Conservation (phyloP, 352 stramenopile species). For the Phytopythium aichiense region DNA sequence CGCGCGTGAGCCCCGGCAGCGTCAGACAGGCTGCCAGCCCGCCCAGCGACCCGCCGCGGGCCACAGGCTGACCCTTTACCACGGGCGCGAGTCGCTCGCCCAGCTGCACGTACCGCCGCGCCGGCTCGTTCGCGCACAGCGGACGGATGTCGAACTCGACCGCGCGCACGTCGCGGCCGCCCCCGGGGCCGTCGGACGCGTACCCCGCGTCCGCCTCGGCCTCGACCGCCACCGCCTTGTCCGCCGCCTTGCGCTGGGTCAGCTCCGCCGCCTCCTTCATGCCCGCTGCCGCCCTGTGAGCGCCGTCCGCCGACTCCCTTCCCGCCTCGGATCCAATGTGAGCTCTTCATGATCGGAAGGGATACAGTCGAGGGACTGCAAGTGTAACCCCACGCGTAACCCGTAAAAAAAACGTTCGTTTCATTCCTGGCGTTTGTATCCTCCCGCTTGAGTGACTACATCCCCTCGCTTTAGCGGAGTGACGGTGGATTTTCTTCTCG, state of each 20-base stretch:
- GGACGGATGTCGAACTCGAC: constrained; percentile 59
- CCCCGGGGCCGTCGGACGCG: constrained; percentile 11
- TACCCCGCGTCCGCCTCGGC: constrained; percentile 5
- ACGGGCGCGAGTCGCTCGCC: constrained; percentile 26
- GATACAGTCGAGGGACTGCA: no score
- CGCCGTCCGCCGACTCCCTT: not conserved
- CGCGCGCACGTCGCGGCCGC: constrained; percentile 25
- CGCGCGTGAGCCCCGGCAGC: constrained; percentile 31
- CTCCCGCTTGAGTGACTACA: no score
- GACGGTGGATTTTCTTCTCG: no score
- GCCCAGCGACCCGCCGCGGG: constrained; percentile 1
- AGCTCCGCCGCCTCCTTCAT: constrained; percentile 31
- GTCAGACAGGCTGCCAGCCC: constrained; percentile 23
- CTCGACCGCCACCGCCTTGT: constrained; percentile 4
- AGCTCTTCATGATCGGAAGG: constrained; percentile 1
- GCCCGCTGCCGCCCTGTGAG: not conserved
- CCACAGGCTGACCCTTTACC: constrained; percentile 10
- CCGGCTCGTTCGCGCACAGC: constrained; percentile 42
- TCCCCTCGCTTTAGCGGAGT: no score
- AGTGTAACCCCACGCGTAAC: no score
- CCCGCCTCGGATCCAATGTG: not conserved
- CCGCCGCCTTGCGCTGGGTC: constrained; percentile 43
- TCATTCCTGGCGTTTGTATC: no score
- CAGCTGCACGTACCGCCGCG: constrained; percentile 42
- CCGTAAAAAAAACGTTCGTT: no score